Base-by-base conservation (phyloP, 2,329 filamentous ascomycete genomes). In the Colletotrichum liriopes region DNA sequence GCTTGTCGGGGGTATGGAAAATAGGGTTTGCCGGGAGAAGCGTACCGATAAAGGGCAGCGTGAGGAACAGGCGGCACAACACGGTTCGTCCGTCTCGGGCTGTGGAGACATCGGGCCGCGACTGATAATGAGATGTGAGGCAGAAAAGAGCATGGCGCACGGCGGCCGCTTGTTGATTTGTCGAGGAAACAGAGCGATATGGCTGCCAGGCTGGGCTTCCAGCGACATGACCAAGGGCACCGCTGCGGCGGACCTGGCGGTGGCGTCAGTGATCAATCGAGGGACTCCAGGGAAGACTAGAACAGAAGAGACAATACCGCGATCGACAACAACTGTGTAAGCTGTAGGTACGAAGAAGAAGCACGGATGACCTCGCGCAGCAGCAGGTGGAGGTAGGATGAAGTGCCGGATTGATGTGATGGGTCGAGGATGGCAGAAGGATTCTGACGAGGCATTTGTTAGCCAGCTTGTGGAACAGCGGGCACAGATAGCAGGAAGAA, bases 21-120 rank as follows among this genome's bases (percentile, higher is more conserved):
- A 72, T 70, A 70, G 70, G 70, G 70, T 72, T 65, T 65, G 39
- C 70, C 39, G 65, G 65, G 54, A 72, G 47, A 51, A 65, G 55
- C 54, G 47, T 49, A 47, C 65, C 39, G 59, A 60, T 41, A 47
- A 43, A 59, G 59, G 37, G 23, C 43, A 52, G 69, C 43, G 59
- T 26, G 56, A 54, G 45, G 18, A 59, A 59, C 35, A 43, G 37
- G 18, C 65, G 54, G 16, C 35, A 35, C 26, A 63, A 59, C 45
- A 29, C 65, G 18, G 58, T 37, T 51, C 43, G 23, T 63, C 58
- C 14, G 37, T 72, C 52, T 69, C 59, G 7, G 65, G 54, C 65
- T 69, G 69, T 60, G 54, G 59, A 69, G 65, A 70, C 54, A 54
- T 55, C 59, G 60, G 70, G 59, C 65, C 54, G 54, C 66, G 70